Conservation (phyloP, 2,329 filamentous ascomycete genomes). For the Talaromyces sp. region DNA sequence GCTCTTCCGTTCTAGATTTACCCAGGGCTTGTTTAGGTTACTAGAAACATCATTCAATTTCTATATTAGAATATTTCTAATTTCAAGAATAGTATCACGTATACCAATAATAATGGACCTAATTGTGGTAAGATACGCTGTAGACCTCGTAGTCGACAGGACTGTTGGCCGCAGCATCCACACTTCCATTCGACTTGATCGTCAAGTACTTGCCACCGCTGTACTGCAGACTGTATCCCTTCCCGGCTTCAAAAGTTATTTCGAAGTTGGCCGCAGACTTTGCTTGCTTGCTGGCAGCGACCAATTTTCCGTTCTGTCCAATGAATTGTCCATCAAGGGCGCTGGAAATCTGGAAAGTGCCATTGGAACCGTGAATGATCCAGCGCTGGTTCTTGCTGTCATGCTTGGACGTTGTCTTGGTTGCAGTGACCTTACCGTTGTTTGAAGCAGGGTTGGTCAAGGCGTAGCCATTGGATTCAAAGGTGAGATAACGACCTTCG, state of each 20-base stretch:
- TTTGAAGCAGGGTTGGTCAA: slow-evolving; percentile 34
- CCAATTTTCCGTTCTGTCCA: slow-evolving; percentile 19
- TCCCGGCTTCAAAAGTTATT: slow-evolving; percentile 36
- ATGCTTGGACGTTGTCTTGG: slow-evolving; percentile 34
- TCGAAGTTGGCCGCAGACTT: slow-evolving; percentile 28
- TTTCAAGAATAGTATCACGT: not conserved
- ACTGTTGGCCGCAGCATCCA: not conserved
- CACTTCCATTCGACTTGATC: slow-evolving; percentile 9
- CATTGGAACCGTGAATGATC: slow-evolving; percentile 46
- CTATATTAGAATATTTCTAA: not conserved
- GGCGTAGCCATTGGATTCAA: slow-evolving; percentile 47
- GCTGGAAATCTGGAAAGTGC: slow-evolving; percentile 41
- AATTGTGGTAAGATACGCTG: slow-evolving; percentile 16
- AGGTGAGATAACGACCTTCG: slow-evolving; percentile 54
- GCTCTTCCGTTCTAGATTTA: not conserved
- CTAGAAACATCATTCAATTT: not conserved
- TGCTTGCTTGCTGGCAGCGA: slow-evolving; percentile 19
- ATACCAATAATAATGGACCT: not conserved
- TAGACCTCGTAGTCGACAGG: slow-evolving; percentile 11
- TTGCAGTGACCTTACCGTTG: slow-evolving; percentile 18
- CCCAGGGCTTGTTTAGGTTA: not conserved
- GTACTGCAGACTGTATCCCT: slow-evolving; percentile 34
- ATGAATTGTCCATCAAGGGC: slow-evolving; percentile 40
- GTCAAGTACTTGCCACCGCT: slow-evolving; percentile 21
- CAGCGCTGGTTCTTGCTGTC: slow-evolving; percentile 47